phyloP scores from a whole-genome alignment of 148 eudicot genomes.

The Euryodendron excelsum region DNA sequence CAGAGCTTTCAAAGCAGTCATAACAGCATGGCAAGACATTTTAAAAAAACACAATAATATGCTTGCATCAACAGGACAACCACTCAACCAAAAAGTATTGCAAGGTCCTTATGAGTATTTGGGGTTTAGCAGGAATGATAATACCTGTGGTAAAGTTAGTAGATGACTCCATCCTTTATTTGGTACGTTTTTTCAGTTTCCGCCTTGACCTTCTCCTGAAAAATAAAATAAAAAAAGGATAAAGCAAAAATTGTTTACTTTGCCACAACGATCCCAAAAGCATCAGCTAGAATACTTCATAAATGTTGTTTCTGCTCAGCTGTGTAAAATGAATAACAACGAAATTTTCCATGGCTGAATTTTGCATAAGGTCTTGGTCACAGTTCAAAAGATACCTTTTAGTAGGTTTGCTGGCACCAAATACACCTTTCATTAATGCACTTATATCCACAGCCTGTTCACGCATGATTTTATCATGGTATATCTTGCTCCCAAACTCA shows the following conservation, averaged over 20 bases:
- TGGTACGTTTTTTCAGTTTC: slow-evolving; percentile 41
- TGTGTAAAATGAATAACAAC: not conserved
- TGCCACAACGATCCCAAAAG: not conserved
- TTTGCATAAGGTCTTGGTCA: not conserved
- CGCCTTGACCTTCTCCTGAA: slow-evolving; percentile 49
- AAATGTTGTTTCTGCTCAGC: not conserved
- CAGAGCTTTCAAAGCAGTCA: not conserved
- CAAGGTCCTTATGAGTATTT: not conserved
- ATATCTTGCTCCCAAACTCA: slow-evolving; percentile 86
- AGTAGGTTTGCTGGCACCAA: slow-evolving; percentile 52
- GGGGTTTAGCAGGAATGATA: not conserved
- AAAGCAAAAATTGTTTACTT: not conserved
- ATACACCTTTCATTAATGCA: slow-evolving; percentile 70
- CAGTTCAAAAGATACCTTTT: slow-evolving; percentile 45
- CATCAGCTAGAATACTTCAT: not conserved
- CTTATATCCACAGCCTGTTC: slow-evolving; percentile 65
- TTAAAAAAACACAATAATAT: not conserved
- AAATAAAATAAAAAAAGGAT: not conserved
- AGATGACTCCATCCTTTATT: not conserved
- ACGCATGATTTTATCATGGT: slow-evolving; percentile 74
- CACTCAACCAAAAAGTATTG: not conserved
- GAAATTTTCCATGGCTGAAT: not conserved
- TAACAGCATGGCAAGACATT: not conserved
- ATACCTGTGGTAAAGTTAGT: not conserved
- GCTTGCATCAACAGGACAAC: not conserved